Evolutionary conservation across 139 green algal genomes (phyloP).

Genomic region (Eudorina sp.): DNA sequence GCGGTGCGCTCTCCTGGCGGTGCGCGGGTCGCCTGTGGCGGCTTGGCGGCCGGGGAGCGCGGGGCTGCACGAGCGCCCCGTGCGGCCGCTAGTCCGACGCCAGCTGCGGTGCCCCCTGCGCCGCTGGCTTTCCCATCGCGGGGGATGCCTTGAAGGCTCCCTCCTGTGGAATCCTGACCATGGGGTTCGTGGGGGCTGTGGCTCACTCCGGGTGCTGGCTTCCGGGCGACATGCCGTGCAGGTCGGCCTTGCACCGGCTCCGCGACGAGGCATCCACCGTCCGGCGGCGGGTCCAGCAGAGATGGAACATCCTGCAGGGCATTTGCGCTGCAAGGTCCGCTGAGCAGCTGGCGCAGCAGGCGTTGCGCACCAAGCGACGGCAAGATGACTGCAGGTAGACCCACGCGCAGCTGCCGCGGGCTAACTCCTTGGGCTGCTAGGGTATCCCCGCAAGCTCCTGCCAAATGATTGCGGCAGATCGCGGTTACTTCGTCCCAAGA

Average conservation of each 20-base stretch:
- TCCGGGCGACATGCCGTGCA: not conserved
- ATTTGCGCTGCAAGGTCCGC: not conserved
- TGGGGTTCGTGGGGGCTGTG: not conserved
- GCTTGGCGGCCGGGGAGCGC: no score
- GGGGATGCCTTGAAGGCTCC: not conserved
- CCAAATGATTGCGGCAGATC: not conserved
- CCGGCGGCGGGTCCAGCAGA: not conserved
- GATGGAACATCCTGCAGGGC: not conserved
- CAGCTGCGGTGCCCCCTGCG: no score
- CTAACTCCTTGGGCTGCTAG: not conserved
- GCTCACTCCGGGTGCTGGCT: not conserved
- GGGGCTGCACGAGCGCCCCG: no score
- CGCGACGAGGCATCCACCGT: no score
- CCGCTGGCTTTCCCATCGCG: not conserved
- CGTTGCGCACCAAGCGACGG: not conserved
- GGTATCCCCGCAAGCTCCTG: not conserved
- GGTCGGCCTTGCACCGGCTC: no score
- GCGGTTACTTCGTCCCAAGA: not conserved
- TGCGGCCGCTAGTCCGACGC: no score
- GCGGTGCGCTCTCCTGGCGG: no score
- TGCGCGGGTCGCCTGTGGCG: no score
- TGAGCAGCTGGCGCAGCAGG: constrained; percentile 4
- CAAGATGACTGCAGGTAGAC: not conserved
- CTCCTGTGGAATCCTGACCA: not conserved
- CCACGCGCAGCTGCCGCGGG: not conserved